Percentiles rank a stretch among this genome's conserved stretches.
Evolutionary conservation across 805 yeast species (phyloP).

Genomic region (Yamadazyma akitaensis): DNA sequence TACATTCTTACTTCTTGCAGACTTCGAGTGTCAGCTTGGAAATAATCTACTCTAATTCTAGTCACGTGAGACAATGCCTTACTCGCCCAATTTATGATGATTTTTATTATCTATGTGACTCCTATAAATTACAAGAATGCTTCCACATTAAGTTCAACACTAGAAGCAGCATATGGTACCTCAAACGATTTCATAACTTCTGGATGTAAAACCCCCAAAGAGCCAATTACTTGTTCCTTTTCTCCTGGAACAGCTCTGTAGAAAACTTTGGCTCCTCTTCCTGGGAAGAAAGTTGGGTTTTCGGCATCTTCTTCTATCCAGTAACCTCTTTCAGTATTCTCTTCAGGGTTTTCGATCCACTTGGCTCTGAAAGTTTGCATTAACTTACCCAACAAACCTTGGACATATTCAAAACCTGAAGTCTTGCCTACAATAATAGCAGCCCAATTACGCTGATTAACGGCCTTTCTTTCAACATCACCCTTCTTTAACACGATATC

Average conservation of each 20-base stretch:
- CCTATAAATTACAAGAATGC: constrained; percentile 59
- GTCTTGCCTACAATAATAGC: constrained; percentile 93
- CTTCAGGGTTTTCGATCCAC: constrained; percentile 61
- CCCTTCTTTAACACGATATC: constrained; percentile 88
- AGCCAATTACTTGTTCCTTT: constrained; percentile 63
- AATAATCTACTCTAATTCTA: too few species aligned
- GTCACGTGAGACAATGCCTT: neutral
- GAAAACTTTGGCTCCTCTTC: constrained; percentile 89
- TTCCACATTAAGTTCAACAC: constrained; percentile 87
- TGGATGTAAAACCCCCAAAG: constrained; percentile 94
- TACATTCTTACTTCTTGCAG: too few species aligned
- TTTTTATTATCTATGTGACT: neutral
- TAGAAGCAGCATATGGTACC: constrained; percentile 88
- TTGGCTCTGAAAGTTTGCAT: constrained; percentile 94
- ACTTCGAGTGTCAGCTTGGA: too few species aligned
- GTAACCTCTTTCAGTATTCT: constrained; percentile 65
- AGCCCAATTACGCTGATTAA: constrained; percentile 91
- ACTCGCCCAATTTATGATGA: neutral
- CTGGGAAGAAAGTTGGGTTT: constrained; percentile 85
- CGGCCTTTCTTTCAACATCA: constrained; percentile 80
- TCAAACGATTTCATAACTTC: constrained; percentile 84
- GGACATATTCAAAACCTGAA: constrained; percentile 91
- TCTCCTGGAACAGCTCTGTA: constrained; percentile 65
- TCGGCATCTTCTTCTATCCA: constrained; percentile 75
- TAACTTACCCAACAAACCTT: constrained; percentile 89